These are phyloP conservation scores for Fusarium marasasianum DNA, from an alignment of 2,329 filamentous ascomycete species.

Conservation along the genomic window DNA sequence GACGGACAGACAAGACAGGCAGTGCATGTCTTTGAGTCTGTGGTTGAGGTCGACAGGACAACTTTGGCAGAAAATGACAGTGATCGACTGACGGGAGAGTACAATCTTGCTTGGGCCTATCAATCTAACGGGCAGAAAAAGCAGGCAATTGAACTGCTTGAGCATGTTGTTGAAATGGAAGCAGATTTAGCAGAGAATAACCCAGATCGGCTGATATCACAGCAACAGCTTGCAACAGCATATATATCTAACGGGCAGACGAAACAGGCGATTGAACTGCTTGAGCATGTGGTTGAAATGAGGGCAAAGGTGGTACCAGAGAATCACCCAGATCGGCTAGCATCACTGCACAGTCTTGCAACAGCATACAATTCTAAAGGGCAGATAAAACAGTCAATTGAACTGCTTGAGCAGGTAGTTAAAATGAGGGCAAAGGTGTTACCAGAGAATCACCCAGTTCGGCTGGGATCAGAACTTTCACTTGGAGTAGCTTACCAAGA, in stretches of 20 bases:
- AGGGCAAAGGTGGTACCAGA: rapidly evolving
- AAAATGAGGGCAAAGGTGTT: rapidly evolving
- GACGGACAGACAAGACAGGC: not conserved
- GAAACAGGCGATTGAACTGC: not conserved
- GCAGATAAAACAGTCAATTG: not conserved
- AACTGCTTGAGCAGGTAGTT: not conserved
- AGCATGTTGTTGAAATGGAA: not conserved
- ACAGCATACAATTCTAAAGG: not conserved
- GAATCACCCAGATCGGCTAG: not conserved
- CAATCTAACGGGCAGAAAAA: rapidly evolving
- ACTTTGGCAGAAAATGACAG: not conserved
- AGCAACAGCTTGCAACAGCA: rapidly evolving
- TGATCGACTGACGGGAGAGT: not conserved
- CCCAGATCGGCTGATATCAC: not conserved
- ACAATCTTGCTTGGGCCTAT: rapidly evolving
- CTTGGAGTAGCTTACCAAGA: no score
- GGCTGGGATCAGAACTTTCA: no score
- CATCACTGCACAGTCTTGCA: not conserved
- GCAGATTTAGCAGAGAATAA: not conserved
- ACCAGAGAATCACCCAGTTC: not conserved
- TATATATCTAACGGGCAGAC: rapidly evolving
- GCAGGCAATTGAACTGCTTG: not conserved
- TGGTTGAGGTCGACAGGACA: rapidly evolving
- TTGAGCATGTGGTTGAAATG: not conserved
- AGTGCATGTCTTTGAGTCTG: not conserved